phyloP scores from a whole-genome alignment of 768 basidiomycete genomes.

The Lactarius vividus region DNA sequence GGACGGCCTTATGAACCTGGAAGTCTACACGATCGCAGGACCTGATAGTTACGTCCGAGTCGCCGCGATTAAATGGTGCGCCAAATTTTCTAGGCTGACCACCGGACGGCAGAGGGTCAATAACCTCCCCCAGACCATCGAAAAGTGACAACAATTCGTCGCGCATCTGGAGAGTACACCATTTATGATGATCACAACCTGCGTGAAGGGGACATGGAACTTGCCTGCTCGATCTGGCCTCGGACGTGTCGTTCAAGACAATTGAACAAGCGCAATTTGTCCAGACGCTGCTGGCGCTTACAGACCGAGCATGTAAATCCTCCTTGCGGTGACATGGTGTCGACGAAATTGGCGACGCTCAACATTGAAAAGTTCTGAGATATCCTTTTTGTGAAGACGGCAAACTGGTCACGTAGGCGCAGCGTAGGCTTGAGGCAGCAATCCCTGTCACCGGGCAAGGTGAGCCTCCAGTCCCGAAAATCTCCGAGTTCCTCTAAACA shows the following conservation, averaged over 20 bases:
- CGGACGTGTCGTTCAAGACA: constrained; percentile 6
- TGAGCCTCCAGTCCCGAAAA: neutral
- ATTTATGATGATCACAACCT: neutral
- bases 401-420: neutral
- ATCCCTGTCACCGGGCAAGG: neutral
- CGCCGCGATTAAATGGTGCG: constrained; percentile 16
- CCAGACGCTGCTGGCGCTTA: neutral
- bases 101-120: neutral
- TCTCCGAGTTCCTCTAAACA: constrained; percentile 7
- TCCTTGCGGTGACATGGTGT: constrained; percentile 2
- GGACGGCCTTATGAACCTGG: constrained; percentile 51
- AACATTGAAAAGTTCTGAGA: neutral
- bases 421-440: neutral
- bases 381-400: neutral
- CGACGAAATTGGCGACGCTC: neutral
- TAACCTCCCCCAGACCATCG: neutral
- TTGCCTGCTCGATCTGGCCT: neutral
- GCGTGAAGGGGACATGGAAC: neutral
- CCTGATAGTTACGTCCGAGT: constrained; percentile 48
- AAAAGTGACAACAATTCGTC: neutral
- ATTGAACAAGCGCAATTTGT: constrained; percentile 5
- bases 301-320: neutral
- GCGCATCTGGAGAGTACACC: neutral
- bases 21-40: constrained; percentile 53
- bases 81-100: neutral